Evolutionary conservation across 2,329 filamentous ascomycete genomes (phyloP), one percentile per base, ranked within the genome.

Genomic region (Curvularia lunata): DNA sequence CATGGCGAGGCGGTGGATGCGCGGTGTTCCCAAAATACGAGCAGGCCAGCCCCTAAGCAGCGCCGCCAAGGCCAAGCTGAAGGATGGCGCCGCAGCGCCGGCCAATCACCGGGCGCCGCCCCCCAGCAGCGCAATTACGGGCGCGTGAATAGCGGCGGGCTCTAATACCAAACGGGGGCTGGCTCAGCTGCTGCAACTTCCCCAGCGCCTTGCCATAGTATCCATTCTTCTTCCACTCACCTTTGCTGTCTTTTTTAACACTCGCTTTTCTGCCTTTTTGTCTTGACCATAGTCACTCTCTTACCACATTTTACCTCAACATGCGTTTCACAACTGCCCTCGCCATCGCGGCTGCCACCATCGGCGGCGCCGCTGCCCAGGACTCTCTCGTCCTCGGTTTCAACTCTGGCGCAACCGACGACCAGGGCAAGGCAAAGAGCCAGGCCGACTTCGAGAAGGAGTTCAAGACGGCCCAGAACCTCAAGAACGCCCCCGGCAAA

Each of bases 391-490:
- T 73, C 37, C 56, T 74, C 38, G 73, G 73, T 34, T 75, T 75
- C 62, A 75, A 75, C 61, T 73, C 70, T 12, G 73, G 73, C 27
- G 67, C 72, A 9, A 69, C 73, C 12, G 63, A 61, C 49, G 71
- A 72, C 51, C 62, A 54, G n/a, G 62, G 65, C 53, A 62, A 58
- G 30, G 61, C 81, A 69, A 89, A 90, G 80, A 69, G 70, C 54
- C 84, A 91, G 74, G 68, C 82, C 3, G 87, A 91, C 70, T 92
- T 89, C 75, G 85, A 90, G 80, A 78, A 82, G 67, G 85, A 90
- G 77, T 91, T 91, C 83, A 84, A 81, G 65, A 79, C 83, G 1
- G 88, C 89, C 12, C 82, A 86, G 65, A 80, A 79, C 51, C 85
- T 92, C 8, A 78, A 82, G 30, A 87, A 87, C 49, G 86, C 88